Conservation (phyloP, 1,284 basidiomycete genomes). For the Trametes versicolor region DNA sequence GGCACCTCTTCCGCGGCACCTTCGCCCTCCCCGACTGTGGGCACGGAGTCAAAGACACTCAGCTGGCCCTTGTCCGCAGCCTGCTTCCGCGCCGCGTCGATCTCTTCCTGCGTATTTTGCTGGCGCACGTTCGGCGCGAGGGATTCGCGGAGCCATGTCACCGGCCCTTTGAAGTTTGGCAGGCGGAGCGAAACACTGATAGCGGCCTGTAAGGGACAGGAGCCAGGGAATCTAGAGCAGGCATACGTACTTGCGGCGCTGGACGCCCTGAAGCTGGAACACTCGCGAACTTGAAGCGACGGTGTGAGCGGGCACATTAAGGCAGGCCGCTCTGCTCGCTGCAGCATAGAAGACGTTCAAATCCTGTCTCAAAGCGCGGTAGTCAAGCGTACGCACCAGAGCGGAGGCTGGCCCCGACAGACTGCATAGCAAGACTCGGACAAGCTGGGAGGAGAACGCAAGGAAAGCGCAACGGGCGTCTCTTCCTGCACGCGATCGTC, state of each 20-base stretch:
- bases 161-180: constrained; percentile 52
- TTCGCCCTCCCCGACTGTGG: constrained; percentile 36
- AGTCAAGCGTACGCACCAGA: constrained; percentile 26
- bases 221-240: neutral
- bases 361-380: neutral
- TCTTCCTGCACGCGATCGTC: constrained; percentile 24
- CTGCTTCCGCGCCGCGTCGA: constrained; percentile 62
- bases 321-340: constrained; percentile 29
- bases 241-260: constrained; percentile 53
- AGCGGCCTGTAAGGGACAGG: neutral
- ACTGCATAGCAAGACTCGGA: constrained; percentile 45
- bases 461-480: constrained; percentile 21
- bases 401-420: constrained; percentile 43
- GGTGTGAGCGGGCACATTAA: constrained; percentile 31
- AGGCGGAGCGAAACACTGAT: constrained; percentile 45
- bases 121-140: constrained; percentile 60
- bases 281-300: constrained; percentile 43
- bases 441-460: constrained; percentile 23
- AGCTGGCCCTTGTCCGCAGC: constrained; percentile 60
- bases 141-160: constrained; percentile 72
- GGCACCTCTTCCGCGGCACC: constrained; percentile 35
- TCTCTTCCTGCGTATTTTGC: constrained; percentile 56
- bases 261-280: constrained; percentile 45
- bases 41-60: constrained; percentile 63
- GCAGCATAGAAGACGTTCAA: neutral